Evolutionary conservation across 352 stramenopile genomes (phyloP), one percentile per base, ranked within the genome.

Genomic region (Phytophthora brassicae): DNA sequence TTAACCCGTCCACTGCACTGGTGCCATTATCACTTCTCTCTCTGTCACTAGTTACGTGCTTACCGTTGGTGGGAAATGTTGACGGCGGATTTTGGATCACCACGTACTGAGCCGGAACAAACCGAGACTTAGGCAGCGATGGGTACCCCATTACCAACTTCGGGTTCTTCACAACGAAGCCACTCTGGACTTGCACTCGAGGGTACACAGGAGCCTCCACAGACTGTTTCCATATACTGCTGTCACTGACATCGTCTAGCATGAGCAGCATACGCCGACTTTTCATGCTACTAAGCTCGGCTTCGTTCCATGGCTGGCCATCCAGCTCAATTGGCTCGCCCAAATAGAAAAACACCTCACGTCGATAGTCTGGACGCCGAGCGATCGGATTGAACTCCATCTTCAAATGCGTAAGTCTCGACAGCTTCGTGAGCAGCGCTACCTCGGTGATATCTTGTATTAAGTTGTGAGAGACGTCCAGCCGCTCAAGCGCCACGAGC

Each of bases 281-380:
- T 52, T 83, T 81, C 87, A 95, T 94, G 33, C 79, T 94, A 20
- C 70, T 64, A 6, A 91, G 41, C 56, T 95, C 85, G 1, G 77
- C 66, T 4, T 63, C 46, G 4, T 58, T 90, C 87, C 87, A 95
- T 6, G 64, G 48, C 33, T 80, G 56, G 4, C 74, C 71, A 20
- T 95, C 87, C 5, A 95, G 47, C 50, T 90, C 79, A 13, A 95
- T 53, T 12, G 46, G 33, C 49, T 88, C 77, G 6, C 85, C 79
- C 23, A 95, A 52, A 56, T 85, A 94, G 35, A 95, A 94, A 1
- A 94, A 46, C 16, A 93, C 77, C 52, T 95, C 85, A 20, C 87
- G 75, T 35, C 87, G 74, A 56, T 94, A 92, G 31, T 95, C 87
- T 8, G 87, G 80, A 22, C 83, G 72, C 5, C 67, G 60, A 17